Evolutionary conservation across 305 asterid genomes (phyloP).

Genomic region (Striga hermonthica): DNA sequence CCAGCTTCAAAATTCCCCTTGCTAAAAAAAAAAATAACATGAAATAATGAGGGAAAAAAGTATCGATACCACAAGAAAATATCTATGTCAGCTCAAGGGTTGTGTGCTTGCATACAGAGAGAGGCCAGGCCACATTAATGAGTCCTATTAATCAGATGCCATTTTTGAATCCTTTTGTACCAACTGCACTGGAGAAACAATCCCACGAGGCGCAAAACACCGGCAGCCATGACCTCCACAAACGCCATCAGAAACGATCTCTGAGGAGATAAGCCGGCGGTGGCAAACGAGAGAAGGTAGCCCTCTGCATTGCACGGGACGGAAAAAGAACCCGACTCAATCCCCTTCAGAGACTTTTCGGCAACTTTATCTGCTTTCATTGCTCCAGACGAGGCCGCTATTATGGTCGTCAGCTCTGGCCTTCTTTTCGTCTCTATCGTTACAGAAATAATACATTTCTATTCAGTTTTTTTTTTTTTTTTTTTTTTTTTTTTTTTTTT

Average conservation of each 20-base stretch:
- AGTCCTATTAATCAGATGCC: constrained; percentile 33
- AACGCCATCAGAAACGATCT: constrained; percentile 72
- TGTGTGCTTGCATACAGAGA: no score
- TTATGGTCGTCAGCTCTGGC: constrained; percentile 64
- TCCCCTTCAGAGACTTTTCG: constrained; percentile 55
- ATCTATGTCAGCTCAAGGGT: no score
- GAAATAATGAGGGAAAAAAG: no score
- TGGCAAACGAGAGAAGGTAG: constrained; percentile 54
- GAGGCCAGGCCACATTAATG: not conserved
- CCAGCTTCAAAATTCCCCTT: no score
- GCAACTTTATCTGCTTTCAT: constrained; percentile 87
- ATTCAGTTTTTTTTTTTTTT: no score
- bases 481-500: no score
- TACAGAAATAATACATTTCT: constrained; percentile 10
- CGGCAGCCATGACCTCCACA: constrained; percentile 55
- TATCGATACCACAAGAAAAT: no score
- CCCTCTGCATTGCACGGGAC: constrained; percentile 79
- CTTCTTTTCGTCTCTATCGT: constrained; percentile 63
- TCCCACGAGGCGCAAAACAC: constrained; percentile 52
- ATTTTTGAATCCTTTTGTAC: constrained; percentile 61
- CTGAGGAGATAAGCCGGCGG: constrained; percentile 83
- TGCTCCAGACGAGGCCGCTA: constrained; percentile 73
- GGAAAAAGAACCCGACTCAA: constrained; percentile 56
- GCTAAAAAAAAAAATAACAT: no score
- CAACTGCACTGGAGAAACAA: constrained; percentile 79